Base-by-base conservation (phyloP, 176 grass and related monocot genomes). In the Oryza nivara region DNA sequence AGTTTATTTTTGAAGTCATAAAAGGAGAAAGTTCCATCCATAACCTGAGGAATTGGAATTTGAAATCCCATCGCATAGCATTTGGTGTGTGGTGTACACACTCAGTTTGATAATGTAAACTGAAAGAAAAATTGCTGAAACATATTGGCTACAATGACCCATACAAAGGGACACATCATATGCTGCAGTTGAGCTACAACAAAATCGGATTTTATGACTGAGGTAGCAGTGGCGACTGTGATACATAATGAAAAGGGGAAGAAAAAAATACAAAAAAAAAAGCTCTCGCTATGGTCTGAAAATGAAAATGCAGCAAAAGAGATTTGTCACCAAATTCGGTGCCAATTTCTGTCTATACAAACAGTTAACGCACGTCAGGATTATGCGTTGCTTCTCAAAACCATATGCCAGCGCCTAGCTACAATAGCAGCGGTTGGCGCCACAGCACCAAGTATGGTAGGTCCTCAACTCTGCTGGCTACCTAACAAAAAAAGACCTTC, bases 401-500 rank as follows among this genome's bases (percentile, higher is more conserved):
- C 75, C 46, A 86, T 83, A 86, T 83, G 79, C 48, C 73, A 66
- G 40, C 81, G 17, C 72, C 88, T 65, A 79, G 75, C 75, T 84
- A 71, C 76, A 87, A 74, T 61, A 76, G 64, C 70, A 87, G 74
- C 80, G 79, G 16, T 35, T 73, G 68, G 73, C 72, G 60, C 88
- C 74, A 78, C 80, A 79, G 48, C 74, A 87, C 79, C 68, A 36
- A 72, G 74, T 78, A 22, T 15, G 60, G 68, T 52, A 87, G 70
- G 77, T 82, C 44, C 86, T 92, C 77, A 73, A 83, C 86, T 83
- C 86, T 85, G 85, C 61, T 81, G 73, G 51, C 90, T 92, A 89
- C 58, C 88, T 88, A 95, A 93, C 92, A 90, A 90, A 91, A 88
- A 75, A 65, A 86, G 67, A n/a, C 8, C 14, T 47, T 83, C 58